Percentiles rank a stretch among this genome's conserved stretches.
Conservation (phyloP, 2,329 filamentous ascomycete genomes). For the Gaeumannomyces tritici region DNA sequence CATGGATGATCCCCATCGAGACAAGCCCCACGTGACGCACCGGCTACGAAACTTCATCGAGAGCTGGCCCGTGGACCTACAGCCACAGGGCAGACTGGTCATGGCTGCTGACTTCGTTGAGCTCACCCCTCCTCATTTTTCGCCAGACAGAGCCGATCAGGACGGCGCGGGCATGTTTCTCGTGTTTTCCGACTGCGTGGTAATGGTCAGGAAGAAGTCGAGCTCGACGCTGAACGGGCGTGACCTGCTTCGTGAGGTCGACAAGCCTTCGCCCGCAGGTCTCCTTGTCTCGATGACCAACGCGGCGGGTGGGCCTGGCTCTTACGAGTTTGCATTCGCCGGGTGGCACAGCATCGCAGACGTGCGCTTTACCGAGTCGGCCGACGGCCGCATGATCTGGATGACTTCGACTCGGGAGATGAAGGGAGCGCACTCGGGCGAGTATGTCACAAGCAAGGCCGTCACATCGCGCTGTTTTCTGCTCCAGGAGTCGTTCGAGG, state of each 20-base stretch:
- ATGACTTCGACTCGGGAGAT: constrained; percentile 56
- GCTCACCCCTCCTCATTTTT: constrained; percentile 60
- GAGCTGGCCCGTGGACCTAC: constrained; percentile 63
- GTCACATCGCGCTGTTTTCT: constrained; percentile 59
- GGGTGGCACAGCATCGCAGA: constrained; percentile 63
- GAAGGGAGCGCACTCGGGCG: constrained; percentile 41
- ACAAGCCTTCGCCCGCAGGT: constrained; percentile 62
- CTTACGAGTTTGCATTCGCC: constrained; percentile 65
- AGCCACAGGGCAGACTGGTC: constrained; percentile 69
- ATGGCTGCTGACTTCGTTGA: constrained; percentile 74
- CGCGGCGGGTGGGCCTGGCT: constrained; percentile 47
- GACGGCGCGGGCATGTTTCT: constrained; percentile 63
- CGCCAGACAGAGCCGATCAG: constrained; percentile 26
- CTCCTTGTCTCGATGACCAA: constrained; percentile 56
- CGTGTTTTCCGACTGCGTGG: constrained; percentile 73
- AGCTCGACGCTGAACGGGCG: constrained; percentile 59
- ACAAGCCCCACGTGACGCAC: constrained; percentile 64
- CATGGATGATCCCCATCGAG: constrained; percentile 62
- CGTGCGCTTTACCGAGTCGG: constrained; percentile 63
- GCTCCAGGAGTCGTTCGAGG: constrained; percentile 67
- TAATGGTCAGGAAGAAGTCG: constrained; percentile 64
- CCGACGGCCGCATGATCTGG: constrained; percentile 55
- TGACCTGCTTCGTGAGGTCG: constrained; percentile 73
- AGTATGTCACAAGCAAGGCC: constrained; percentile 33
- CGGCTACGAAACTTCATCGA: constrained; percentile 69